A percentile compares a stretch with the other conserved stretches of the same genome.
These are phyloP conservation scores for Colletotrichum sojae DNA, from an alignment of 2,329 filamentous ascomycete genomes.

Conservation along the genomic window DNA sequence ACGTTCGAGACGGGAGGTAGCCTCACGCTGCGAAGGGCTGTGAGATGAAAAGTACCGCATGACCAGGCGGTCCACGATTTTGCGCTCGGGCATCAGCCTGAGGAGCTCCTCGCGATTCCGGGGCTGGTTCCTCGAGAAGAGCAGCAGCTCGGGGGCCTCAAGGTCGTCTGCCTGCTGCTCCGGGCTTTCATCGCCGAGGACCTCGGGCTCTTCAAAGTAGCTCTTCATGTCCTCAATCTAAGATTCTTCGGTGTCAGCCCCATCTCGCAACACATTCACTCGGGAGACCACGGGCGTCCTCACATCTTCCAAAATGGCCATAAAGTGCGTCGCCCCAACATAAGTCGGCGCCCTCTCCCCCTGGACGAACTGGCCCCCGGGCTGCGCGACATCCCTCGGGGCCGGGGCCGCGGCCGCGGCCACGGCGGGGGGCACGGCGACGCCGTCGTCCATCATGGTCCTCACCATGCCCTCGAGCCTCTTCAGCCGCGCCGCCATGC, in stretches of 20 bases:
- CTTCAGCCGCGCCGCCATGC: conserved; percentile 68
- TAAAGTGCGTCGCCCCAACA: conserved; percentile 72
- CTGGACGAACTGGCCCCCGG: conserved; percentile 59
- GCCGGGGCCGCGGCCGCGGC: background rate
- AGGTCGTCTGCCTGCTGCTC: conserved; percentile 50
- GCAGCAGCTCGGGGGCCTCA: conserved; percentile 58
- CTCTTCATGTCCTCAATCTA: conserved; percentile 72
- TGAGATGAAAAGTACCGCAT: conserved; percentile 68
- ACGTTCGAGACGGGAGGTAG: background rate
- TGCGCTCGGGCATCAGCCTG: conserved; percentile 61
- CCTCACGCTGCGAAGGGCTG: conserved; percentile 66
- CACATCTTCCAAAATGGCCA: conserved; percentile 73
- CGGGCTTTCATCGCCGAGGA: conserved; percentile 51
- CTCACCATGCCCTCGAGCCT: conserved; percentile 72
- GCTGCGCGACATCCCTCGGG: conserved; percentile 39
- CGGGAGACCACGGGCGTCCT: conserved; percentile 45
- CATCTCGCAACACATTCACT: background rate
- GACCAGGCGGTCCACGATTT: conserved; percentile 64
- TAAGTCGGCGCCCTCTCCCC: conserved; percentile 63
- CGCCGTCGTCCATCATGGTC: conserved; percentile 63
- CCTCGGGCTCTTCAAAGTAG: conserved; percentile 67
- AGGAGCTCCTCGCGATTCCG: conserved; percentile 63
- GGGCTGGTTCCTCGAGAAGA: conserved; percentile 56
- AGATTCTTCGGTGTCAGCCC: conserved; percentile 25
- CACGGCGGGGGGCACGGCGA: background rate